phyloP scores from a whole-genome alignment of 2,329 filamentous ascomycete genomes.

The Paracorniculantispora psalliotae region DNA sequence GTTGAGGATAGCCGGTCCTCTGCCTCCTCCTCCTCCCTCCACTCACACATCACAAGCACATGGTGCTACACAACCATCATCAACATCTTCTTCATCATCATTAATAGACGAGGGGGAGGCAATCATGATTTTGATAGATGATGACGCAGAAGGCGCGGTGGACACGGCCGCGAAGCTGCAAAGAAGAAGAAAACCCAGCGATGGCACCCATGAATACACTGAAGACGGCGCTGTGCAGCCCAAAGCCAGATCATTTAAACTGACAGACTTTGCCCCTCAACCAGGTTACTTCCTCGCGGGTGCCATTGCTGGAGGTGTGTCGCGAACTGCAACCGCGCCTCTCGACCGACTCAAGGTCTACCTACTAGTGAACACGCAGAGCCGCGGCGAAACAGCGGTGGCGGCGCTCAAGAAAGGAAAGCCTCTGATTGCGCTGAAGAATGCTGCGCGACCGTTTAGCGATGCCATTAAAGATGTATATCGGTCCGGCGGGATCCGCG shows the following conservation, averaged over 20 bases:
- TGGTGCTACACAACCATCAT: conserved; percentile 9
- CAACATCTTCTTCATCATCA: not conserved
- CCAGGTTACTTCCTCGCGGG: conserved; percentile 98
- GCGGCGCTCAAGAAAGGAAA: conserved; percentile 12
- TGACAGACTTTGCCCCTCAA: conserved; percentile 70
- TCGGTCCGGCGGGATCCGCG: conserved; percentile 77
- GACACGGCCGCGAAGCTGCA: conserved; percentile 7
- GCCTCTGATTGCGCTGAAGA: conserved; percentile 55
- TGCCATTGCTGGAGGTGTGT: conserved; percentile 89
- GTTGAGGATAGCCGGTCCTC: conserved; percentile 58
- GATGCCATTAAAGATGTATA: conserved; percentile 75
- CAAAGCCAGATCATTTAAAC: conserved; percentile 33
- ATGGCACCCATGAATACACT: conserved; percentile 19
- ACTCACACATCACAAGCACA: conserved; percentile 16
- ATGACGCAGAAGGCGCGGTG: not conserved
- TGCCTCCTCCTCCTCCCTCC: conserved; percentile 28
- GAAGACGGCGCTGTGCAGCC: conserved; percentile 28
- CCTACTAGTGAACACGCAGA: conserved; percentile 79
- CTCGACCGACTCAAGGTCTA: conserved; percentile 97
- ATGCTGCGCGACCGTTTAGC: conserved; percentile 63
- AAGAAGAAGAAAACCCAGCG: conserved; percentile 23
- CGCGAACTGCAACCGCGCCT: conserved; percentile 89
- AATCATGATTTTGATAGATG: conserved; percentile 16
- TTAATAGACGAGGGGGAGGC: conserved; percentile 15
- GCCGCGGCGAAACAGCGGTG: conserved; percentile 44